phyloP scores from a whole-genome alignment of 2,329 filamentous ascomycete species.

The Aspergillus sp. region DNA sequence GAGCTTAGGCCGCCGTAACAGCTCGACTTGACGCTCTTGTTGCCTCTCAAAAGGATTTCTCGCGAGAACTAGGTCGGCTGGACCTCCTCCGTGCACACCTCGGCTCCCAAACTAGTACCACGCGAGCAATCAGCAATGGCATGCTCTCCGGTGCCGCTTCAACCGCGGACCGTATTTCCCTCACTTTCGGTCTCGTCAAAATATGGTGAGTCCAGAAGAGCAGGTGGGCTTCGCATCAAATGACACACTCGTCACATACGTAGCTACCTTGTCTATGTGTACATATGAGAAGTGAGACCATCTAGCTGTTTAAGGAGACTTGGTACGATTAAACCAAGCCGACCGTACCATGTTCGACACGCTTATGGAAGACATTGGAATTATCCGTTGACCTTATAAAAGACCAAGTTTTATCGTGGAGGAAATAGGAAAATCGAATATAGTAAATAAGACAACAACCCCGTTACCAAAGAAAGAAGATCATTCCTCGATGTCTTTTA shows the following conservation, averaged over 20 bases:
- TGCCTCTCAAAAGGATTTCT: conserved; percentile 80
- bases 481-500: conserved; percentile 92
- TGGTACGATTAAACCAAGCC: background rate
- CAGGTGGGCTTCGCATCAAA: background rate
- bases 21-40: conserved; percentile 73
- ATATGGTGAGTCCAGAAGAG: background rate
- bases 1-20: conserved; percentile 64
- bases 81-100: conserved; percentile 87
- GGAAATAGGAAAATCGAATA: conserved; percentile 18
- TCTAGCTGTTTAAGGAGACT: background rate
- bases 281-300: background rate
- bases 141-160: conserved; percentile 86
- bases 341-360: background rate
- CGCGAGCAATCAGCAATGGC: conserved; percentile 79
- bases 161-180: conserved; percentile 79
- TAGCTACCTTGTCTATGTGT: background rate
- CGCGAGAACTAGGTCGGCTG: conserved; percentile 80
- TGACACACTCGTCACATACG: background rate
- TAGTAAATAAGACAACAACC: conserved; percentile 10
- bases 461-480: conserved; percentile 10
- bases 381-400: background rate
- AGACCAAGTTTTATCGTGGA: conserved; percentile 28
- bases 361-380: background rate
- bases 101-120: conserved; percentile 80
- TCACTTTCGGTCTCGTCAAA: background rate